Evolutionary conservation across 2,329 filamentous ascomycete genomes (phyloP).

Genomic region (Thelonectria blattea): DNA sequence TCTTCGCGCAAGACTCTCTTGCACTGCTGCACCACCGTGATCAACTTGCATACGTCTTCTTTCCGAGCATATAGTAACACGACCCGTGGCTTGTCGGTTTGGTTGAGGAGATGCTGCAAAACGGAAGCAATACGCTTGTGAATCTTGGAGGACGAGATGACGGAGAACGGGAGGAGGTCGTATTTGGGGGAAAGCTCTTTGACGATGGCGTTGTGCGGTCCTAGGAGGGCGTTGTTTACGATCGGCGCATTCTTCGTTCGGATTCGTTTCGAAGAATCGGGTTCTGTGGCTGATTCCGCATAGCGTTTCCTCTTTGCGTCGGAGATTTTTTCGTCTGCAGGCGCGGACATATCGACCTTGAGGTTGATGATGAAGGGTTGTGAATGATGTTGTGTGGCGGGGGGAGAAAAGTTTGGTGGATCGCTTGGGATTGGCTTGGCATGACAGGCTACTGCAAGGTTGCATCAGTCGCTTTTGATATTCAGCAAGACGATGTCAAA

Average conservation of each 20-base stretch:
- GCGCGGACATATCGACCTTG: conserved; percentile 26
- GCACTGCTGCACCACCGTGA: conserved; percentile 70
- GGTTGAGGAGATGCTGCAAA: conserved; percentile 50
- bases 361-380: not conserved
- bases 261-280: conserved; percentile 21
- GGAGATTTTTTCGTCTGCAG: conserved; percentile 13
- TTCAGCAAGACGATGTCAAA: not conserved
- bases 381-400: conserved; percentile 8
- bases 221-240: conserved; percentile 35
- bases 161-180: conserved; percentile 58
- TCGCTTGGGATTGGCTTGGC: conserved; percentile 26
- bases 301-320: conserved; percentile 30
- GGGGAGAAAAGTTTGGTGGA: conserved; percentile 29
- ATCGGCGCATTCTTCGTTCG: conserved; percentile 16
- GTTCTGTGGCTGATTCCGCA: conserved; percentile 3
- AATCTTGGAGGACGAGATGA: conserved; percentile 67
- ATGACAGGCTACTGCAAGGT: conserved; percentile 16
- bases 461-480: not conserved
- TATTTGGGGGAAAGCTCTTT: conserved; percentile 53
- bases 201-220: conserved; percentile 51
- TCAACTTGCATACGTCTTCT: conserved; percentile 65
- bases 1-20: conserved; percentile 60
- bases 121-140: conserved; percentile 57
- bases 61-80: conserved; percentile 60
- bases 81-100: conserved; percentile 38